These are phyloP conservation scores for fission yeast (Schizosaccharomyces pombe) DNA, from an alignment of 805 yeast genomes.

Conservation along the genomic window DNA sequence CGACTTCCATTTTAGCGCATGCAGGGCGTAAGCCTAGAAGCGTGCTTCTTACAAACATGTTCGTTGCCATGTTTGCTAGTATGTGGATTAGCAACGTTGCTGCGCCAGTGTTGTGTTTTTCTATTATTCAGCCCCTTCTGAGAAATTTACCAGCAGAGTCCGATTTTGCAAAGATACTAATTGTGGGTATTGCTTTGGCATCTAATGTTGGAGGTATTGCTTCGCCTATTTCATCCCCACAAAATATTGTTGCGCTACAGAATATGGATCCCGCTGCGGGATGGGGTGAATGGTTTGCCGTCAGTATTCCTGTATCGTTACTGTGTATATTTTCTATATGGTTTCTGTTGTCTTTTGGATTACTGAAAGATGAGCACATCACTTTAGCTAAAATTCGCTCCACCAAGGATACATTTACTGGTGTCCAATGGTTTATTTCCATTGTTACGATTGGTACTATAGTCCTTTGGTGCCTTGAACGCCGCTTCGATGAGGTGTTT, in stretches of 20 bases:
- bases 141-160: slow-evolving; percentile 63
- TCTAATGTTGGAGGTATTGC: slow-evolving; percentile 93
- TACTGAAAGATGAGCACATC: slow-evolving; percentile 15
- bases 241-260: slow-evolving; percentile 73
- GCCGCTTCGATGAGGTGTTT: slow-evolving; percentile 41
- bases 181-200: slow-evolving; percentile 79
- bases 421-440: slow-evolving; percentile 53
- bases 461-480: slow-evolving; percentile 71
- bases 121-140: slow-evolving; percentile 73
- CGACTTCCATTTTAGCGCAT: slow-evolving; percentile 54
- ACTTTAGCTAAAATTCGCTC: slow-evolving; percentile 35
- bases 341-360: slow-evolving; percentile 43
- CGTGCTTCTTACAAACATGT: slow-evolving; percentile 60
- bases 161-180: slow-evolving; percentile 57
- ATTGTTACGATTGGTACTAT: slow-evolving; percentile 50
- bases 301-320: slow-evolving; percentile 58
- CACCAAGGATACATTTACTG: slow-evolving; percentile 41
- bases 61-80: slow-evolving; percentile 60
- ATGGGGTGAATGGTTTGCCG: slow-evolving; percentile 87
- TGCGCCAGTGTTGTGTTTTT: slow-evolving; percentile 79
- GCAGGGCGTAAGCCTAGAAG: slow-evolving; percentile 73
- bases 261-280: slow-evolving; percentile 62
- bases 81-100: slow-evolving; percentile 97
- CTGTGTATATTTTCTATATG: slow-evolving; percentile 45
- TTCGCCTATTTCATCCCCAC: slow-evolving; percentile 92